These are phyloP conservation scores for Ampelocalamus luodianensis DNA, from an alignment of 176 grass and related monocot species.

Conservation along the genomic window DNA sequence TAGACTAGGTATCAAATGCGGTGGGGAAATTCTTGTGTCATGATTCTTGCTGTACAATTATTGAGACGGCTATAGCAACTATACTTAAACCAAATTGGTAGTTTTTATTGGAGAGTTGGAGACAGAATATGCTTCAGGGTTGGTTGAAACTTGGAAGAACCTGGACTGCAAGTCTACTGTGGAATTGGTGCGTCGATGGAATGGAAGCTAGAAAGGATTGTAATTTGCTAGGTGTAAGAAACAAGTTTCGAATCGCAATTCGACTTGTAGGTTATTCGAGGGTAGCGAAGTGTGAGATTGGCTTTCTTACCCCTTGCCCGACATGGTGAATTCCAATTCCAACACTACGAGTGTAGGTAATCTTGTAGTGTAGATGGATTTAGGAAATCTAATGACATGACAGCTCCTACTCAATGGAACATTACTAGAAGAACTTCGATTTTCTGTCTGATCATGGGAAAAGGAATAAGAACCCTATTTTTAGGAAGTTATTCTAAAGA, in stretches of 20 bases:
- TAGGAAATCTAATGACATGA: conserved; percentile 35
- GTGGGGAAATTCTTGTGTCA: background rate
- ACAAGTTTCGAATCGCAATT: background rate
- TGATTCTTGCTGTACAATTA: background rate
- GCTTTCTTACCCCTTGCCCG: background rate
- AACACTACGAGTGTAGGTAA: background rate
- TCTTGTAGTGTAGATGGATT: conserved; percentile 19
- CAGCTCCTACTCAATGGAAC: background rate
- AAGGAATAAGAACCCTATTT: background rate
- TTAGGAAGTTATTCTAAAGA: background rate
- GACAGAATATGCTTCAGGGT: conserved; percentile 19
- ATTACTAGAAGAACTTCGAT: background rate
- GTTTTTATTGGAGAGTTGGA: conserved; percentile 22
- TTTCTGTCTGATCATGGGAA: background rate
- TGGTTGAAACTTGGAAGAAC: background rate
- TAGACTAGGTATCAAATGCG: conserved; percentile 27
- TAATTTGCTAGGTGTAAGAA: background rate
- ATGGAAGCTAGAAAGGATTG: background rate
- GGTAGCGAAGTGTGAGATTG: background rate
- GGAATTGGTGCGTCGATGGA: conserved; percentile 1
- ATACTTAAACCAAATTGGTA: conserved; percentile 7
- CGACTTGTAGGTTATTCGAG: conserved; percentile 1
- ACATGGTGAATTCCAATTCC: background rate
- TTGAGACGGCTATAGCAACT: background rate
- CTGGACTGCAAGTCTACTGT: conserved; percentile 20